Evolutionary conservation across 164 flowering plant species (phyloP), one percentile per base, ranked within the genome.

Genomic region (Umbilicus rupestris): DNA sequence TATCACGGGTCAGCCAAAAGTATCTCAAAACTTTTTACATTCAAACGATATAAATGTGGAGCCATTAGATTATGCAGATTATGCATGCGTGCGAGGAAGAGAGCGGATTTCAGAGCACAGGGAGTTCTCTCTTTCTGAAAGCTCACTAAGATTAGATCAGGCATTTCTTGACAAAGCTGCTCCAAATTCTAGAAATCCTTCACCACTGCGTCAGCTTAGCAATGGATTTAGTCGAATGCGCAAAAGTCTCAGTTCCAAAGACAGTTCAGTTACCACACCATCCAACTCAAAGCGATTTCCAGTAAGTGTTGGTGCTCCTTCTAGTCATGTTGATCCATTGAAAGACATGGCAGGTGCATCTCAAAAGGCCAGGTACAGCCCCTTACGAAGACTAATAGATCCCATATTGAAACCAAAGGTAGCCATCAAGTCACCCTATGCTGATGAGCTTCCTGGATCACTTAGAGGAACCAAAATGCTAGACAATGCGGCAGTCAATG

Each of bases 341-440:
- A 68, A 42, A 52, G 79, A 75, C 39, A 83, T 79, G 66, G 46
- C 68, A 60, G 71, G 52, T 46, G 67, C 71, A 44, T 64, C 69
- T 37, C 70, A 66, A 72, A 82, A 81, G 81, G 73, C 80, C 12
- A 83, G 87, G 73, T 77, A 95, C 68, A 89, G 96, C 69, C 92
- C 98, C 39, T 72, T 93, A 66, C 85, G 90, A 78, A 87, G 97
- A 76, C 68, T 89, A 37, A 70, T 93, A 16, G 92, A 85, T 57
- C 98, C 97, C 46, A 41, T 90, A 60, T 68, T 83, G 69, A 80
- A 76, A 76, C 74, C 84, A 50, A 87, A 73, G 78, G 69, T 74
- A n/a, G 64, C 68, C 60, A 75, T 66, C 66, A 66, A 58, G 19
- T 62, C 24, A 31, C 57, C 66, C 67, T 52, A 71, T 22, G 63